Evolutionary conservation across 208 protist species (phyloP).

Genomic region (Phytomonas francai): DNA sequence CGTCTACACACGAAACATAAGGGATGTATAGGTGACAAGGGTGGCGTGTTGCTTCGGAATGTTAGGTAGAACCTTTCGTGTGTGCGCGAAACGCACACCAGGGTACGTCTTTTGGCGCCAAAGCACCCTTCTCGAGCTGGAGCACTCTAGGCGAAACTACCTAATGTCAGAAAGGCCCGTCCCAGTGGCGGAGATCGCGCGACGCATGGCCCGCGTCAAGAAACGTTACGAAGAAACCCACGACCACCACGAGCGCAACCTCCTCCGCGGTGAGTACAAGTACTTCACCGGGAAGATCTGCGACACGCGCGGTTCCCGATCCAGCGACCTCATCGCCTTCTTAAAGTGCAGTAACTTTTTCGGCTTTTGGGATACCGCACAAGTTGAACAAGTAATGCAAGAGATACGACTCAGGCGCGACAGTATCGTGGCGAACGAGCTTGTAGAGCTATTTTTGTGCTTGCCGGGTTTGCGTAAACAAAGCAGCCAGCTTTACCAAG

Average conservation of each 20-base stretch:
- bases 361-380: constrained; percentile 82
- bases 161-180: constrained; percentile 60
- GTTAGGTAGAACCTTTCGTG: neutral
- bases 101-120: constrained; percentile 90
- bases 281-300: constrained; percentile 89
- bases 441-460: constrained; percentile 53
- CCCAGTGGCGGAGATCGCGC: constrained; percentile 71
- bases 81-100: constrained; percentile 32
- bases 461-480: constrained; percentile 67
- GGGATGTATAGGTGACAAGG: neutral
- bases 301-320: constrained; percentile 53
- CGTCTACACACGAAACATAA: neutral
- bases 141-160: constrained; percentile 74
- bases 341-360: constrained; percentile 79
- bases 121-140: constrained; percentile 61
- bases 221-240: constrained; percentile 59
- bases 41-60: neutral
- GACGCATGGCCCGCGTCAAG: constrained; percentile 78
- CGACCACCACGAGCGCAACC: constrained; percentile 75
- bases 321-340: constrained; percentile 70
- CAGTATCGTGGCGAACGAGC: constrained; percentile 41
- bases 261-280: constrained; percentile 91
- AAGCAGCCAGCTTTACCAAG: constrained; percentile 31
- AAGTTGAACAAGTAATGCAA: constrained; percentile 60
- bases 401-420: constrained; percentile 54